These are phyloP conservation scores for Monilinia fructigena DNA, from an alignment of 2,329 filamentous ascomycete genomes.

Conservation along the genomic window DNA sequence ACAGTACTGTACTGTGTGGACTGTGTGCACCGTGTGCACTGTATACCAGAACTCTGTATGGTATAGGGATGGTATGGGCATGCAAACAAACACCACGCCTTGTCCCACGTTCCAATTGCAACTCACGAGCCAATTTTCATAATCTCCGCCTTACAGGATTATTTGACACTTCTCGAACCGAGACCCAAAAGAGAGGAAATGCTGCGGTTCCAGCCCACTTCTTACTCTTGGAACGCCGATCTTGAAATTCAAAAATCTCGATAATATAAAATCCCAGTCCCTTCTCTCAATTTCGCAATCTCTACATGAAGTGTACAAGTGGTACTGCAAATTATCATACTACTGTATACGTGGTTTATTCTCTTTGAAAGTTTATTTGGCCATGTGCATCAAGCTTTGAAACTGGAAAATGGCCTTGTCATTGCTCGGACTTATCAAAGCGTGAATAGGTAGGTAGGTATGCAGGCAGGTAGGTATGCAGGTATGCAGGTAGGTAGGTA, in stretches of 20 bases:
- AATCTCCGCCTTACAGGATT: slow-evolving; percentile 20
- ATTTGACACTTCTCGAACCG: slow-evolving; percentile 11
- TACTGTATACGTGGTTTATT: too few relatives aligned
- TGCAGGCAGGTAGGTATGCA: too few relatives aligned
- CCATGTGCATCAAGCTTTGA: too few relatives aligned
- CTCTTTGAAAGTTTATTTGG: too few relatives aligned
- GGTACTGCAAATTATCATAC: too few relatives aligned
- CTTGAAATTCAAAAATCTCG: background rate
- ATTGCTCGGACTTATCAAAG: too few relatives aligned
- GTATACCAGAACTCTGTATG: background rate
- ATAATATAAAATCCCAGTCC: slow-evolving; percentile 13
- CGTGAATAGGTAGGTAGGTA: too few relatives aligned
- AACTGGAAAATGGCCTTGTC: too few relatives aligned
- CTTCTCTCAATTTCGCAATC: too few relatives aligned
- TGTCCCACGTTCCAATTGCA: slow-evolving; percentile 4
- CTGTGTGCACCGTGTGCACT: background rate
- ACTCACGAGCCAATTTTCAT: slow-evolving; percentile 15
- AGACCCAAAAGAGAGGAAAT: slow-evolving; percentile 6
- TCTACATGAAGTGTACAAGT: too few relatives aligned
- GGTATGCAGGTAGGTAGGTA: too few relatives aligned
- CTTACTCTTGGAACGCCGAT: slow-evolving; percentile 16
- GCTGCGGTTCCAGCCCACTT: slow-evolving; percentile 22
- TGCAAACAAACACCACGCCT: slow-evolving; percentile 2
- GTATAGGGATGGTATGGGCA: background rate
- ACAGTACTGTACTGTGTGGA: too few relatives aligned